phyloP scores from a whole-genome alignment of 164 flowering plant genomes.

The Vitis amurensis region DNA sequence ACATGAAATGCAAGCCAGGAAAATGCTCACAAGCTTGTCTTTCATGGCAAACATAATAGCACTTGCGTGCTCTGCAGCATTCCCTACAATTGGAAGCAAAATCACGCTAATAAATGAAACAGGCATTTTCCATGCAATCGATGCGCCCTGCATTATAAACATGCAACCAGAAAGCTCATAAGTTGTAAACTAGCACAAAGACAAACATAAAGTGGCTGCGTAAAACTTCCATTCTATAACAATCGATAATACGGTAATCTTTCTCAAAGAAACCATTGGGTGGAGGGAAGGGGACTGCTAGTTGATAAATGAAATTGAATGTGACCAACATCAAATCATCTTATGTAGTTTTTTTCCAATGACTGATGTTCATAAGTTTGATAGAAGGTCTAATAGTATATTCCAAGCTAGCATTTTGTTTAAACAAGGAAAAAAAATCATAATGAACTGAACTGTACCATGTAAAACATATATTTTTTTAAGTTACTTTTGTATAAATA shows the following conservation, averaged over 20 bases:
- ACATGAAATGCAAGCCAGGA: not conserved
- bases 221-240: not conserved
- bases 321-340: too few species aligned
- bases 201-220: not conserved
- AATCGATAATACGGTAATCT: not conserved
- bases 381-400: too few species aligned
- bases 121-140: slow-evolving; percentile 59
- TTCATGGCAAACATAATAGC: slow-evolving; percentile 82
- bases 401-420: too few species aligned
- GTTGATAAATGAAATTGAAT: too few species aligned
- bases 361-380: too few species aligned
- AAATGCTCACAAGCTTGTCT: slow-evolving; percentile 67
- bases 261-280: too few species aligned
- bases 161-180: not conserved
- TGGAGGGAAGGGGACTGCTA: too few species aligned
- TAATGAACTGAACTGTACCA: too few species aligned
- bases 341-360: too few species aligned
- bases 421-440: too few species aligned
- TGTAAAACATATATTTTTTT: too few species aligned
- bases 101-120: slow-evolving; percentile 70
- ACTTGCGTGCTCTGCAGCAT: slow-evolving; percentile 89
- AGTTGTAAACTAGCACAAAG: not conserved
- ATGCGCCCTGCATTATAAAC: slow-evolving; percentile 52
- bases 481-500: too few species aligned
- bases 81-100: slow-evolving; percentile 77